phyloP scores from a whole-genome alignment of 371 early-diverging fungal genomes.

The Mortierella sp. region DNA sequence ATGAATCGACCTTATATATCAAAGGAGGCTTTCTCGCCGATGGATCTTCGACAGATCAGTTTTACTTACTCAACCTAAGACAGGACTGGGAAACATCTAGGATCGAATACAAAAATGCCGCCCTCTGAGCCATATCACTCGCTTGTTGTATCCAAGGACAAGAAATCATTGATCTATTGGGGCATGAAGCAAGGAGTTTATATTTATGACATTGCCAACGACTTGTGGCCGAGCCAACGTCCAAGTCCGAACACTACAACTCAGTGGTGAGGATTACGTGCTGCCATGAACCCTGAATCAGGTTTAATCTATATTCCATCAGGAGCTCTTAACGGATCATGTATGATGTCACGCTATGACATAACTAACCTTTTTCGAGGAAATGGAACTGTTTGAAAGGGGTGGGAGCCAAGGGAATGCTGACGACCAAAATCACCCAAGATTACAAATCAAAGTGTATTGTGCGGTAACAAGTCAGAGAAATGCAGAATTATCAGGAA shows the following conservation, averaged over 20 bases:
- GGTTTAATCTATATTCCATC: background rate
- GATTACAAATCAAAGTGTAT: too few species aligned
- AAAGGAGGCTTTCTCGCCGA: too few species aligned
- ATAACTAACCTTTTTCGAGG: too few species aligned
- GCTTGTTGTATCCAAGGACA: background rate
- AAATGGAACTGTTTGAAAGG: too few species aligned
- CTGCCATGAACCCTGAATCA: background rate
- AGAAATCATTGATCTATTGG: background rate
- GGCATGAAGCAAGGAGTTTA: background rate
- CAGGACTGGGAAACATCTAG: background rate
- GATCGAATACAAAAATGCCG: background rate
- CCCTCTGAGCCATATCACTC: background rate
- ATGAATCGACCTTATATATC: too few species aligned
- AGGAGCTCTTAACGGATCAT: background rate
- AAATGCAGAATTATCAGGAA: too few species aligned
- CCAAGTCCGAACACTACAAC: background rate
- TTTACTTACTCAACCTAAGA: too few species aligned
- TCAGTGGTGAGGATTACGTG: background rate
- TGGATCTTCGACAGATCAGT: too few species aligned
- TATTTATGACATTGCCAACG: background rate
- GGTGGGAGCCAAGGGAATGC: too few species aligned
- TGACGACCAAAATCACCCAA: too few species aligned
- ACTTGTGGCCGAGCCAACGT: background rate
- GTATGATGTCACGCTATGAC: background rate
- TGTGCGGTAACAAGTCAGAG: too few species aligned